A percentile compares a stretch with the other conserved stretches of the same genome.
phyloP scores from a whole-genome alignment of 2,329 filamentous ascomycete genomes.

The Fusarium sp. region DNA sequence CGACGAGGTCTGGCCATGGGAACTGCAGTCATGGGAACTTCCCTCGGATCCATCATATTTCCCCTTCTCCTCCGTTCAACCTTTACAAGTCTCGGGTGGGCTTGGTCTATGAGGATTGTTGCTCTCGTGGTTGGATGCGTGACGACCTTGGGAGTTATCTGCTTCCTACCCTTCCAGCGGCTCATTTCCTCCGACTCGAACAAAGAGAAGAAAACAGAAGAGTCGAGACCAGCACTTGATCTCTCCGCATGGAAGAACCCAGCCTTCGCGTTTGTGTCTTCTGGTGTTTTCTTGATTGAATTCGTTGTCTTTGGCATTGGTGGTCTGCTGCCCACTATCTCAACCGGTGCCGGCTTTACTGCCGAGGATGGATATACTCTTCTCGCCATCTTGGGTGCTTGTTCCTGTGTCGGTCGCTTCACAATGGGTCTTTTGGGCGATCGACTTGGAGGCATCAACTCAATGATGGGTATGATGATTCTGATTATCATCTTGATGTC shows the following conservation, averaged over 20 bases:
- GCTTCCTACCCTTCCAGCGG: constrained; percentile 46
- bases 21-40: constrained; percentile 24
- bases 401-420: constrained; percentile 54
- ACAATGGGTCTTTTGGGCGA: constrained; percentile 55
- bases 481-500: constrained; percentile 53
- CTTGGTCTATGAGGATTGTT: constrained; percentile 47
- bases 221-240: constrained; percentile 41
- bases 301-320: constrained; percentile 59
- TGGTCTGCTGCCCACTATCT: constrained; percentile 58
- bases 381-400: constrained; percentile 55
- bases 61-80: constrained; percentile 46
- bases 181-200: constrained; percentile 1
- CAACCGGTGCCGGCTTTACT: constrained; percentile 44
- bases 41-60: constrained; percentile 45
- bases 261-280: constrained; percentile 52
- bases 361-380: constrained; percentile 54
- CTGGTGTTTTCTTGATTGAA: constrained; percentile 56
- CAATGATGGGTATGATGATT: constrained; percentile 20
- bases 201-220: background rate
- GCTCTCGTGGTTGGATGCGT: constrained; percentile 40
- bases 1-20: constrained; percentile 27
- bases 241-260: constrained; percentile 52
- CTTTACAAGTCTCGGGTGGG: constrained; percentile 44
- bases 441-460: constrained; percentile 56
- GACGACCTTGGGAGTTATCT: constrained; percentile 44